phyloP scores from a whole-genome alignment of 257 asterid genomes.

The Anisodus acutangulus region DNA sequence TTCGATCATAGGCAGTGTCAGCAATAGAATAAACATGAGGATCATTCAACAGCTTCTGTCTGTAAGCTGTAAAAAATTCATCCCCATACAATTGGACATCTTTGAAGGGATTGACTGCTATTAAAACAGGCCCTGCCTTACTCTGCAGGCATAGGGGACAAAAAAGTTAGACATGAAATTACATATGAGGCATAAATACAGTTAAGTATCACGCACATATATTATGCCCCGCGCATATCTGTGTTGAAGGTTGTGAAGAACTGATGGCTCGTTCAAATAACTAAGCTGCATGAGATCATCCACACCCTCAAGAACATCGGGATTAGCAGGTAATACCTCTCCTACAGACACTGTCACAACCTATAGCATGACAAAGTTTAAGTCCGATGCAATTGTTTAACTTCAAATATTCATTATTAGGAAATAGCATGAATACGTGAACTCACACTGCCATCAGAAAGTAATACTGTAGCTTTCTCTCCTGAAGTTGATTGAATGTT shows the following conservation, averaged over 20 bases:
- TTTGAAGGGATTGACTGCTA: conserved; percentile 93
- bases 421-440: conserved; percentile 32
- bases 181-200: conserved; percentile 1
- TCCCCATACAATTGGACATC: conserved; percentile 67
- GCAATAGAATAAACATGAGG: conserved; percentile 92
- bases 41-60: conserved; percentile 67
- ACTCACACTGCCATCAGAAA: conserved; percentile 74
- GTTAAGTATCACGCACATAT: conserved; percentile 60
- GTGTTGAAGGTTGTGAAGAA: conserved; percentile 77
- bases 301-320: conserved; percentile 82
- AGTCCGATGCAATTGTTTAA: conserved; percentile 20
- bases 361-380: conserved; percentile 45
- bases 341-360: conserved; percentile 57
- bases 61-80: conserved; percentile 66
- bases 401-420: conserved; percentile 5
- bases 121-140: conserved; percentile 87
- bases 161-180: conserved; percentile 31
- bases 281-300: conserved; percentile 90
- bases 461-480: conserved; percentile 66
- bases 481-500: conserved; percentile 75
- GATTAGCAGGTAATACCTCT: conserved; percentile 90
- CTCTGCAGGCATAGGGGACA: conserved; percentile 58
- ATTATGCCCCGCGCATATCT: conserved; percentile 69
- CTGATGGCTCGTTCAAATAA: conserved; percentile 91
- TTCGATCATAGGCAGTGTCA: conserved; percentile 67